Evolutionary conservation across 306 rosid species (phyloP), one percentile per base, ranked within the genome.

Genomic region (Castanospermum australe): DNA sequence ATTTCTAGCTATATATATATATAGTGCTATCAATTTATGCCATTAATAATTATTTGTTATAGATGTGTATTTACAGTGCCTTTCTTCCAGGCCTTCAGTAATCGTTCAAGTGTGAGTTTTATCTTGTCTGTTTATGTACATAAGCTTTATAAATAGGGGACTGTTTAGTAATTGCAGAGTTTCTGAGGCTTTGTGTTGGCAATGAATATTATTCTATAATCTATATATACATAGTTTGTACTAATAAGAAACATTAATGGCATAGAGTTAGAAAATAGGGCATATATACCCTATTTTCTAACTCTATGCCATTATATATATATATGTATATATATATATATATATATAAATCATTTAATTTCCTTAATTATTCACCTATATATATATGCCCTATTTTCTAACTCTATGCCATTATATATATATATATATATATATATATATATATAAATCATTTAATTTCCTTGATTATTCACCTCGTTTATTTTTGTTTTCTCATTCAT

Each of bases 1-100:
- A 55, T 55, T 57, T 56, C 56, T 24, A 72, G 54, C 55, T 55
- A n/a, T n/a, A n/a, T n/a, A n/a, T n/a, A n/a, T n/a, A n/a, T n/a
- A n/a, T 42, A 48, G 52, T 21, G 24, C 5, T 54, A 11, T 50
- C 5, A 57, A 30, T 14, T n/a, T 72, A 62, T 72, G 39, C 30
- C 28, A 50, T 64, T 28, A 73, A 18, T 71, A n/a, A n/a, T n/a
- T n/a, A n/a, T n/a, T n/a, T 56, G 22, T 67, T 55, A 17, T 55
- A 28, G 1, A 1, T 28, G 3, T 38, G 36, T 55, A 39, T 38
- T 6, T 9, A 47, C 20, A 52, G 44, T 32, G 25, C 15, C 71
- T 59, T 59, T 39, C 25, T 10, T 1, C 21, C 48, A 6, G 44
- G 25, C 77, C 25, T 79, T 39, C 33, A 8, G 17, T 33, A 9